These are phyloP conservation scores for Phialophora verrucosa DNA, from an alignment of 2,329 filamentous ascomycete species.

Conservation along the genomic window DNA sequence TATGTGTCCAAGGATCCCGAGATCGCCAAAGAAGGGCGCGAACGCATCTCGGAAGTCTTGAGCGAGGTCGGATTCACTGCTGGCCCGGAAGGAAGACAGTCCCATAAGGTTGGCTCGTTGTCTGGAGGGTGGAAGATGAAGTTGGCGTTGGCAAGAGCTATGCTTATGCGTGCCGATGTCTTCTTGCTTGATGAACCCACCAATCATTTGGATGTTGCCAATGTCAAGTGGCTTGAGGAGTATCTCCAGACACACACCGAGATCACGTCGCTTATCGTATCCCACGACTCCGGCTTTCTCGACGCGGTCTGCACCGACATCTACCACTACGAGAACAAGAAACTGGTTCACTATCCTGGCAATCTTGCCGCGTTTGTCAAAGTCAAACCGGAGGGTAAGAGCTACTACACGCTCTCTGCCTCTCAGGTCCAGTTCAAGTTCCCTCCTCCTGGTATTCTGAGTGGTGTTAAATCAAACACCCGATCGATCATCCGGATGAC, in stretches of 20 bases:
- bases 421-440: conserved; percentile 96
- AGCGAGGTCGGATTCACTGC: conserved; percentile 92
- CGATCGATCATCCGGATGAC: conserved; percentile 94
- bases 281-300: conserved; percentile 96
- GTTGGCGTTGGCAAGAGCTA: conserved; percentile 90
- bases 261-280: conserved; percentile 96
- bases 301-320: conserved; percentile 98
- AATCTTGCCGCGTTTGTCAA: conserved; percentile 74
- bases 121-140: conserved; percentile 99
- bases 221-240: conserved; percentile 93
- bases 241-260: conserved; percentile 96
- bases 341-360: conserved; percentile 67
- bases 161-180: conserved; percentile 96
- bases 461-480: conserved; percentile 93
- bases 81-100: conserved; percentile 86
- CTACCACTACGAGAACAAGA: conserved; percentile 99
- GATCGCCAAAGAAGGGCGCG: conserved; percentile 76
- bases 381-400: conserved; percentile 90
- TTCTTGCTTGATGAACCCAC: conserved; percentile 97
- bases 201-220: conserved; percentile 95
- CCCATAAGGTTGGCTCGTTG: conserved; percentile 87
- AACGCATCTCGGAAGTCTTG: conserved; percentile 82
- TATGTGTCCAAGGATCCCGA: conserved; percentile 90
- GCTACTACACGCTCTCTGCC: conserved; percentile 93
- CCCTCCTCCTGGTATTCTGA: conserved; percentile 90